Conservation (phyloP, 2,329 filamentous ascomycete genomes). For the Ceratocystis diversiconidia region DNA sequence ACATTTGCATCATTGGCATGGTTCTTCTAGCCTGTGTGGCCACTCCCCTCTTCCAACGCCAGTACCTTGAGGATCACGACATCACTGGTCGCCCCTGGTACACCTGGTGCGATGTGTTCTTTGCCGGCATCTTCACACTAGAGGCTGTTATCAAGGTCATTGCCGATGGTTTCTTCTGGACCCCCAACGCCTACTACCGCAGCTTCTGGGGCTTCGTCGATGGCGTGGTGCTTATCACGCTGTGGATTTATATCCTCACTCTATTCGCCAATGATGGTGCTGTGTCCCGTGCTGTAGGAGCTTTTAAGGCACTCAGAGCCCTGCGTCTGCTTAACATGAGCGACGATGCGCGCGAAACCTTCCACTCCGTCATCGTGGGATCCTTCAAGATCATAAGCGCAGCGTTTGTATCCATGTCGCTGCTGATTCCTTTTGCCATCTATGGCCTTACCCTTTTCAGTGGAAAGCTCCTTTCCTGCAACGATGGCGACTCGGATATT, state of each 20-base stretch:
- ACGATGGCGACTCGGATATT: conserved; percentile 39
- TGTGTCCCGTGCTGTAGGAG: conserved; percentile 80
- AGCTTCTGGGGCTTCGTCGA: conserved; percentile 97
- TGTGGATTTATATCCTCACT: conserved; percentile 89
- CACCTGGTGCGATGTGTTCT: conserved; percentile 81
- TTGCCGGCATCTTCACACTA: conserved; percentile 70
- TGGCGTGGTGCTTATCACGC: conserved; percentile 73
- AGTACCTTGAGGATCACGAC: conserved; percentile 55
- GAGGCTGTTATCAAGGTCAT: conserved; percentile 87
- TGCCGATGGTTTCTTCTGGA: conserved; percentile 91
- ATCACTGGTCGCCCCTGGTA: conserved; percentile 51
- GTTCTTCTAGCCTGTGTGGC: conserved; percentile 90
- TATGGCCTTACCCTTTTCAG: conserved; percentile 90
- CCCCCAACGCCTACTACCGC: conserved; percentile 90
- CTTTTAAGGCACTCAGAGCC: conserved; percentile 91
- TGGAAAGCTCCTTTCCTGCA: conserved; percentile 66
- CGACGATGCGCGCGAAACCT: conserved; percentile 87
- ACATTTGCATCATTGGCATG: conserved; percentile 90
- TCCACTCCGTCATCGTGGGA: conserved; percentile 88
- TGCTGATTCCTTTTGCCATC: conserved; percentile 91
- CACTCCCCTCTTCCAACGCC: conserved; percentile 83
- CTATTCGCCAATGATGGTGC: conserved; percentile 68
- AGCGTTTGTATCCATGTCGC: conserved; percentile 82
- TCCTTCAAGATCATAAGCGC: conserved; percentile 91
- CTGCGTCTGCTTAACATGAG: conserved; percentile 87